Conservation (phyloP, 1,284 basidiomycete species). For the Irpex sp. region DNA sequence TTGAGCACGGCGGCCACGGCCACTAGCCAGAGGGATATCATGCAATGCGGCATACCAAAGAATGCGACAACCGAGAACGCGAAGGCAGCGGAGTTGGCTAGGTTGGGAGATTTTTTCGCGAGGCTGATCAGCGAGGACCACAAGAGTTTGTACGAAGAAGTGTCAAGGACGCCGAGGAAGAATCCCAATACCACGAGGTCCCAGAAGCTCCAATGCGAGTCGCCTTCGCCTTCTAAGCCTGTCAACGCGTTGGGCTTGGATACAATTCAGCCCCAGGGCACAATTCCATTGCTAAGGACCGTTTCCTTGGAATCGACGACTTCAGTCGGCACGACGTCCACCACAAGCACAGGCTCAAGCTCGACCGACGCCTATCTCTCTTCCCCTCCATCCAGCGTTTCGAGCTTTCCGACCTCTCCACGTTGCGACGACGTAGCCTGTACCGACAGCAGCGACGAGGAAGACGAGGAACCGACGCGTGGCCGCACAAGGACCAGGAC, state of each 20-base stretch:
- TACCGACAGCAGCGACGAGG: not conserved
- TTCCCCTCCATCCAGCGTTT: not conserved
- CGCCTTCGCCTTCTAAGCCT: not conserved
- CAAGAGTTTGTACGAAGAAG: not conserved
- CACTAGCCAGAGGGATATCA: too few species aligned
- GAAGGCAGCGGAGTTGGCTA: not conserved
- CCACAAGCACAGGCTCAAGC: not conserved
- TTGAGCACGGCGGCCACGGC: too few species aligned
- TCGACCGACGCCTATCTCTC: not conserved
- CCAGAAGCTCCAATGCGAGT: not conserved
- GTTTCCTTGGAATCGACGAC: not conserved
- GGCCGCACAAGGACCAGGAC: not conserved
- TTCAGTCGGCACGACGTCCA: not conserved
- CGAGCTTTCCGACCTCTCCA: not conserved
- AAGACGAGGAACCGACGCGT: not conserved
- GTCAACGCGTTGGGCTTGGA: not conserved
- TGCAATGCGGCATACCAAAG: not conserved
- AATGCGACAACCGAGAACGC: not conserved
- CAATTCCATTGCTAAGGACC: not conserved
- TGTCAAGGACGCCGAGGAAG: not conserved
- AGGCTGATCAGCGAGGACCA: not conserved
- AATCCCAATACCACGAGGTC: too few species aligned
- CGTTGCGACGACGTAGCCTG: not conserved
- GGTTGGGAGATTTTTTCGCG: not conserved
- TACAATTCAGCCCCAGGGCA: not conserved